Evolutionary conservation across 306 rosid species (phyloP).

Genomic region (Begonia peltatifolia): DNA sequence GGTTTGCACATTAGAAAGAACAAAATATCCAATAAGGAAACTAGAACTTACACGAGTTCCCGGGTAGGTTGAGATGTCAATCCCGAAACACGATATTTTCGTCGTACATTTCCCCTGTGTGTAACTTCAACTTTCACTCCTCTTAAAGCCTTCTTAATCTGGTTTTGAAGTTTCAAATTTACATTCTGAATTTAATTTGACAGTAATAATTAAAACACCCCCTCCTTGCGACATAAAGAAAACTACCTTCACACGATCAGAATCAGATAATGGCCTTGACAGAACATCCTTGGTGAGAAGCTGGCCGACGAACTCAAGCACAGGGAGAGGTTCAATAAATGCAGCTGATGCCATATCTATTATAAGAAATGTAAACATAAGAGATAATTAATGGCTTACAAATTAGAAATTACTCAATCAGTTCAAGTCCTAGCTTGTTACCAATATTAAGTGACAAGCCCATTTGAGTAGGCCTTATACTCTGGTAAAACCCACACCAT

Average conservation of each 20-base stretch:
- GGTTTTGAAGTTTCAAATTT: slow-evolving; percentile 15
- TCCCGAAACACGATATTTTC: slow-evolving; percentile 22
- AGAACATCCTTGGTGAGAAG: slow-evolving; percentile 77
- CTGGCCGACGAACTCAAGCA: slow-evolving; percentile 80
- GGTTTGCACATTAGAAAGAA: not conserved
- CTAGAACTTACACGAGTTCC: slow-evolving; percentile 67
- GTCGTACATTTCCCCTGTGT: slow-evolving; percentile 8
- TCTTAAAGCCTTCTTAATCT: slow-evolving; percentile 38
- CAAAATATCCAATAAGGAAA: not conserved
- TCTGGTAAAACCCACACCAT: slow-evolving; percentile 9
- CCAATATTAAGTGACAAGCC: slow-evolving; percentile 35
- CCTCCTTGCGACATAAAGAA: not conserved
- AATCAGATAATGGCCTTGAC: slow-evolving; percentile 72
- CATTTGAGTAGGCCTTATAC: slow-evolving; percentile 21
- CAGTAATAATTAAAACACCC: too few species aligned
- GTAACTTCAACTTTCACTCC: slow-evolving; percentile 25
- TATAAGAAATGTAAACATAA: slow-evolving; percentile 8
- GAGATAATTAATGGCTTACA: not conserved
- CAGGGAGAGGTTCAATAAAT: slow-evolving; percentile 94
- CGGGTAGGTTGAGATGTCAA: slow-evolving; percentile 66
- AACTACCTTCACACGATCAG: slow-evolving; percentile 81
- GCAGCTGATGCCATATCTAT: slow-evolving; percentile 98
- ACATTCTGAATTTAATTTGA: too few species aligned
- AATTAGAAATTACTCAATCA: slow-evolving; percentile 2
- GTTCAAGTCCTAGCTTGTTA: slow-evolving; percentile 11